Conservation (phyloP, 139 green algal genomes). For the Ulvella scutata region DNA sequence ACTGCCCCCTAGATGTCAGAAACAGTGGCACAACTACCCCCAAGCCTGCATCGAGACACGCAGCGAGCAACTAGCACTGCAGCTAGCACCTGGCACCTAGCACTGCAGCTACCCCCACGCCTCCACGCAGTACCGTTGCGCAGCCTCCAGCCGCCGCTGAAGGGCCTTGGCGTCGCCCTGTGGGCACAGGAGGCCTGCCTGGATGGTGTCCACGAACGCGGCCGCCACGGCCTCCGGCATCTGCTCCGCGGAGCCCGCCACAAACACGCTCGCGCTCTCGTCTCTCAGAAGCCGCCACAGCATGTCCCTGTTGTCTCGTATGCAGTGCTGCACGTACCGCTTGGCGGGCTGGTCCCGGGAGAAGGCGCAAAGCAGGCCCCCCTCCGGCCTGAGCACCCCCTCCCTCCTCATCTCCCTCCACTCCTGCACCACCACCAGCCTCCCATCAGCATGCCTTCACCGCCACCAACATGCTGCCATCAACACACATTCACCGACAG, state of each 20-base stretch:
- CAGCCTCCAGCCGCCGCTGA: slow-evolving; percentile 43
- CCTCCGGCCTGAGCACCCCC: neutral
- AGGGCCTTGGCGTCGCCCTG: slow-evolving; percentile 27
- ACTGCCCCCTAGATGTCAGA: too few relatives aligned
- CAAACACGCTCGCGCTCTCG: slow-evolving; percentile 42
- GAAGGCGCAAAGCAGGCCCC: slow-evolving; percentile 60
- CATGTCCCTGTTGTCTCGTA: slow-evolving; percentile 30
- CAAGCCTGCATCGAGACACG: too few relatives aligned
- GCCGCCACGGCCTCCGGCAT: slow-evolving; percentile 55
- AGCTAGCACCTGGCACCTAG: too few relatives aligned
- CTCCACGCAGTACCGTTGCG: slow-evolving; percentile 65
- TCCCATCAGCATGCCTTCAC: too few relatives aligned
- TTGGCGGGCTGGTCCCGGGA: slow-evolving; percentile 39
- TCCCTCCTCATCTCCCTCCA: slow-evolving; percentile 14
- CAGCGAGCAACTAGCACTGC: too few relatives aligned
- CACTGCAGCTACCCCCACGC: slow-evolving; percentile 51
- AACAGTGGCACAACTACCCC: too few relatives aligned
- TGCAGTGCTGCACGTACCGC: slow-evolving; percentile 69
- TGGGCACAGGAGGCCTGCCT: slow-evolving; percentile 29
- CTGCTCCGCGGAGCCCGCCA: slow-evolving; percentile 56
- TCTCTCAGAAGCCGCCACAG: slow-evolving; percentile 46
- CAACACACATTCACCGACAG: too few relatives aligned
- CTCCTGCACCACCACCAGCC: neutral
- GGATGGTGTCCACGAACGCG: slow-evolving; percentile 46
- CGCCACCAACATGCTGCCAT: too few relatives aligned